Evolutionary conservation across 2,329 filamentous ascomycete genomes (phyloP).

Genomic region (Cordyceps cicadae): DNA sequence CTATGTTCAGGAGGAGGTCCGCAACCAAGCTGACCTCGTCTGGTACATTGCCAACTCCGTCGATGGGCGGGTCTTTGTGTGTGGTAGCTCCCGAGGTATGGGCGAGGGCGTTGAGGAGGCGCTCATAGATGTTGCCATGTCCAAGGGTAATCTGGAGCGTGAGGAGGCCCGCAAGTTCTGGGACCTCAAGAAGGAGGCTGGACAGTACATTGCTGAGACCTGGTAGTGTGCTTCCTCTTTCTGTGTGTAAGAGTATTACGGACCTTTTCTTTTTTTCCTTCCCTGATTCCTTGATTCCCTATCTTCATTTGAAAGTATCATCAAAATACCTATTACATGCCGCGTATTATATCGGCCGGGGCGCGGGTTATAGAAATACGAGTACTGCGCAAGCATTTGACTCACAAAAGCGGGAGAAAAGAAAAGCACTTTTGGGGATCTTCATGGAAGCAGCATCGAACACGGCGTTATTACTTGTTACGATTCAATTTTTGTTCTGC

Average conservation of each 20-base stretch:
- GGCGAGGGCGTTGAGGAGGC: slow-evolving; percentile 89
- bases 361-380: not conserved
- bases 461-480: slow-evolving; percentile 1
- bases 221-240: slow-evolving; percentile 35
- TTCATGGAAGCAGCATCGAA: slow-evolving; percentile 3
- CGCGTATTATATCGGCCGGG: not conserved
- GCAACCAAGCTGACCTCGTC: slow-evolving; percentile 85
- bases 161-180: slow-evolving; percentile 84
- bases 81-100: slow-evolving; percentile 87
- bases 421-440: not conserved
- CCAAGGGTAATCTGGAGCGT: slow-evolving; percentile 76
- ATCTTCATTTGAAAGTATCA: not conserved
- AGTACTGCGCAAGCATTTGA: slow-evolving; percentile 8
- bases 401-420: not conserved
- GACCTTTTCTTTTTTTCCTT: not conserved
- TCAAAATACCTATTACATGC: not conserved
- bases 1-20: slow-evolving; percentile 95
- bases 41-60: slow-evolving; percentile 96
- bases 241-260: slow-evolving; percentile 1
- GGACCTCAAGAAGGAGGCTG: slow-evolving; percentile 81
- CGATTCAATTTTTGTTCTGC: not conserved
- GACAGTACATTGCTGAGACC: slow-evolving; percentile 88
- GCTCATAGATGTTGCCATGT: slow-evolving; percentile 82
- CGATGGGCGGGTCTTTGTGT: slow-evolving; percentile 95
- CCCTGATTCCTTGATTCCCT: not conserved